phyloP scores from a whole-genome alignment of 768 basidiomycete species.

The Mycena vitilis region DNA sequence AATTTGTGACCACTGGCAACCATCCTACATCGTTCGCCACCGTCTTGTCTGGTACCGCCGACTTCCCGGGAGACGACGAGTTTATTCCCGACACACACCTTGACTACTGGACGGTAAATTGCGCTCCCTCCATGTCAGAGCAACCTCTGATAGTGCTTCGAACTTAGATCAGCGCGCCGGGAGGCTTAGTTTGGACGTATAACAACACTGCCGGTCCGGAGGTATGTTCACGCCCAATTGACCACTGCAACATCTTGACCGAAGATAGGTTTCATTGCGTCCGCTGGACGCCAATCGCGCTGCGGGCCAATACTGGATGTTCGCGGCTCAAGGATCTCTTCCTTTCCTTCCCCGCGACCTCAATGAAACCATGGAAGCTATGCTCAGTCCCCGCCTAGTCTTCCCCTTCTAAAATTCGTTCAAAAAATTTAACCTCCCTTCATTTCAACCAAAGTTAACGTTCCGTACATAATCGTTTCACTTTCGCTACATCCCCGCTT shows the following conservation, averaged over 20 bases:
- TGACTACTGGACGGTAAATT: slow-evolving; percentile 31
- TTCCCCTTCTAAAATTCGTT: slow-evolving; percentile 12
- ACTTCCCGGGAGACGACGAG: slow-evolving; percentile 29
- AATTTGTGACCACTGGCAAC: slow-evolving; percentile 26
- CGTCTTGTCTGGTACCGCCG: slow-evolving; percentile 30
- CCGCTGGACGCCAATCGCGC: slow-evolving; percentile 22
- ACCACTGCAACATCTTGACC: neutral
- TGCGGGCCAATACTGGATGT: slow-evolving; percentile 34
- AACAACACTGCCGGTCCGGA: slow-evolving; percentile 23
- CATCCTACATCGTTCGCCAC: slow-evolving; percentile 24
- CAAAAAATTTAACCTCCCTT: neutral
- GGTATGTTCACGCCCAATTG: slow-evolving; percentile 10
- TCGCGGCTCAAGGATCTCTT: slow-evolving; percentile 27
- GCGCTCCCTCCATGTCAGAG: neutral
- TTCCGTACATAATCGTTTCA: slow-evolving; percentile 30
- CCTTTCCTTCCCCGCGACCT: slow-evolving; percentile 27
- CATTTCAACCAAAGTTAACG: slow-evolving; percentile 18
- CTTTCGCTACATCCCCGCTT: slow-evolving; percentile 16
- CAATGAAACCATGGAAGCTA: slow-evolving; percentile 5
- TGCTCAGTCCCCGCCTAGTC: slow-evolving; percentile 20
- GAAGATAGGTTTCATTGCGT: slow-evolving; percentile 21
- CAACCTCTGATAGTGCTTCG: neutral
- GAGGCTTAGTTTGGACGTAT: slow-evolving; percentile 32
- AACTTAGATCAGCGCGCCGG: slow-evolving; percentile 22
- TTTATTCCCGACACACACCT: slow-evolving; percentile 28